Evolutionary conservation across 2,329 filamentous ascomycete species (phyloP).

Genomic region (Fusarium nurragi): DNA sequence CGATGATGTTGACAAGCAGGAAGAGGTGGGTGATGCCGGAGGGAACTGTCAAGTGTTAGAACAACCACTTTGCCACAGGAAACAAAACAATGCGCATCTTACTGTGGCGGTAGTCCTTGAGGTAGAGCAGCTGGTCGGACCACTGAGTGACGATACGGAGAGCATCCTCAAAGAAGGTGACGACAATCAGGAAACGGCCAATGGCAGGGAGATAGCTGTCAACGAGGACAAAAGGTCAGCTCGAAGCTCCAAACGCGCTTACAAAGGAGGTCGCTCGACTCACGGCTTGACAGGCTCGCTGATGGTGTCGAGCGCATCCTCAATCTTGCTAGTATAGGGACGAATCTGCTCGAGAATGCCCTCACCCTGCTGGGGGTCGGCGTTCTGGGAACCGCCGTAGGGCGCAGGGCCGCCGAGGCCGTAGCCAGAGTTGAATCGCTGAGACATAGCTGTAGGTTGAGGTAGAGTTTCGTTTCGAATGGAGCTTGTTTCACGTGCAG

Average conservation of each 20-base stretch:
- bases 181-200: slow-evolving; percentile 96
- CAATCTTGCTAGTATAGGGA: slow-evolving; percentile 97
- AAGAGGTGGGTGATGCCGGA: slow-evolving; percentile 90
- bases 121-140: slow-evolving; percentile 91
- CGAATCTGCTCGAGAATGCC: slow-evolving; percentile 81
- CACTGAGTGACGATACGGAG: slow-evolving; percentile 97
- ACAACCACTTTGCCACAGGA: background rate
- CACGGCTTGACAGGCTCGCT: slow-evolving; percentile 95
- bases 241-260: slow-evolving; percentile 5
- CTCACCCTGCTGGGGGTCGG: slow-evolving; percentile 70
- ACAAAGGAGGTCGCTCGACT: slow-evolving; percentile 40
- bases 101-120: slow-evolving; percentile 94
- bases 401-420: slow-evolving; percentile 77
- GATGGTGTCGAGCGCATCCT: slow-evolving; percentile 87
- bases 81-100: slow-evolving; percentile 54
- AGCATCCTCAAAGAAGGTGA: slow-evolving; percentile 97
- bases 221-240: slow-evolving; percentile 29
- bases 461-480: slow-evolving; percentile 8
- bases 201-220: slow-evolving; percentile 90
- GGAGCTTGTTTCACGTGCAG: slow-evolving; percentile 38
- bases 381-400: slow-evolving; percentile 68
- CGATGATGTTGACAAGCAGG: slow-evolving; percentile 87
- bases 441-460: slow-evolving; percentile 48
- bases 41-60: slow-evolving; percentile 70
- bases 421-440: slow-evolving; percentile 78